A percentile compares a stretch with the other conserved stretches of the same genome.
Conservation (phyloP, 345 rosid genomes). For the Carallia pectinifolia region DNA sequence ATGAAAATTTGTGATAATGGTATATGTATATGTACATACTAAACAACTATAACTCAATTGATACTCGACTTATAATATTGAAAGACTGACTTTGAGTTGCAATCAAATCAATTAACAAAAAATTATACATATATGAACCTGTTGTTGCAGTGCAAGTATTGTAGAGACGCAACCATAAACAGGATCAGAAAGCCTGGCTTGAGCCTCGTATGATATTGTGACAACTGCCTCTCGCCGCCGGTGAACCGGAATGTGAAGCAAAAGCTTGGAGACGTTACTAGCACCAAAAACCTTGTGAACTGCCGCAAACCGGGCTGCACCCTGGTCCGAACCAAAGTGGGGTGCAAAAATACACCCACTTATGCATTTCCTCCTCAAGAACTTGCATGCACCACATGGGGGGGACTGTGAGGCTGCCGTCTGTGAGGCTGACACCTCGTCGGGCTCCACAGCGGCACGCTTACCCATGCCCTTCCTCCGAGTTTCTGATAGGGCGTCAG, state of each 20-base stretch:
- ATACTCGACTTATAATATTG: no score
- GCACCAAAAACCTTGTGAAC: constrained; percentile 98
- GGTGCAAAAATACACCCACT: constrained; percentile 95
- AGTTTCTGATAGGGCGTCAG: constrained; percentile 39
- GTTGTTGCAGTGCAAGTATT: constrained; percentile 89
- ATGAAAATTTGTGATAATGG: not conserved
- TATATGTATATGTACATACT: no score
- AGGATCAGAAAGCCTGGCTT: constrained; percentile 93
- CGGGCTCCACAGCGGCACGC: constrained; percentile 17
- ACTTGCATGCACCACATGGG: constrained; percentile 97
- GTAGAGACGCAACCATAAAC: constrained; percentile 93
- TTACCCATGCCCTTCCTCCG: constrained; percentile 43
- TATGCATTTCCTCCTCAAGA: constrained; percentile 90
- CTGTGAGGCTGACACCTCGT: constrained; percentile 5
- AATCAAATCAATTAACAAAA: no score
- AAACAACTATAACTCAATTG: no score
- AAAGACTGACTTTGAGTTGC: no score
- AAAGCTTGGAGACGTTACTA: constrained; percentile 82
- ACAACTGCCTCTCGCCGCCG: constrained; percentile 90
- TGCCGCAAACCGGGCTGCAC: constrained; percentile 89
- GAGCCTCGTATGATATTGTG: constrained; percentile 91
- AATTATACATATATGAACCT: constrained; percentile 35
- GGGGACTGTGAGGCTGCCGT: constrained; percentile 33
- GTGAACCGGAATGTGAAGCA: constrained; percentile 74
- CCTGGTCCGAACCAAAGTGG: constrained; percentile 87